phyloP scores from a whole-genome alignment of 305 asterid species.

The Fraxinus velutina region DNA sequence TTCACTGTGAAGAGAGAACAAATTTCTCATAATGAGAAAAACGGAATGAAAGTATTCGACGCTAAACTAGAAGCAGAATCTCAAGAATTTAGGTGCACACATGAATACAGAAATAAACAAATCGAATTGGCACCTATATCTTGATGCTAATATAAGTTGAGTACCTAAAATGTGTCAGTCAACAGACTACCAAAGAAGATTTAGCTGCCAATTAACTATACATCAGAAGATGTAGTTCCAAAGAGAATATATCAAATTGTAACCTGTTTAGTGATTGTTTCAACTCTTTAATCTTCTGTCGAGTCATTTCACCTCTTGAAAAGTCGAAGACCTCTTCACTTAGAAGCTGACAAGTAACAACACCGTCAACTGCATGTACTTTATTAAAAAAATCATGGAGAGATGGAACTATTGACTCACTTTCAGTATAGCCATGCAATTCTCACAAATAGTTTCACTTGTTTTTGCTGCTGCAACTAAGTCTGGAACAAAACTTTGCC shows the following conservation, averaged over 20 bases:
- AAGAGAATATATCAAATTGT: not conserved
- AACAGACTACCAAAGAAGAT: not conserved
- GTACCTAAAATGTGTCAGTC: not conserved
- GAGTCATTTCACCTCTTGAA: constrained; percentile 99
- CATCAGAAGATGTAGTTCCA: not conserved
- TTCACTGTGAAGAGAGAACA: constrained; percentile 52
- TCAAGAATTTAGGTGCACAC: not conserved
- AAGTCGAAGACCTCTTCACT: constrained; percentile 98
- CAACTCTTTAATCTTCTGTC: constrained; percentile 89
- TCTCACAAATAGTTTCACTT: constrained; percentile 90
- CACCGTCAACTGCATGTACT: constrained; percentile 19
- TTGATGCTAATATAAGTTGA: not conserved
- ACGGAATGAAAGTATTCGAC: constrained; percentile 3
- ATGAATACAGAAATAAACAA: not conserved
- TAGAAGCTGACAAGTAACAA: constrained; percentile 57
- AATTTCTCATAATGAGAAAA: not conserved
- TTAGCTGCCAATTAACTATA: not conserved
- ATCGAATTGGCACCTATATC: not conserved
- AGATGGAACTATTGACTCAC: constrained; percentile 31
- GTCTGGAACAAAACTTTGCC: constrained; percentile 93
- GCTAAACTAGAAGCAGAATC: constrained; percentile 1
- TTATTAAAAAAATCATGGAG: not conserved
- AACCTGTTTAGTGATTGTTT: constrained; percentile 91
- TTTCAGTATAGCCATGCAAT: constrained; percentile 95
- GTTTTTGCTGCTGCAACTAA: constrained; percentile 94